phyloP scores from a whole-genome alignment of 345 rosid genomes.

The Eucalyptus polyanthemos region DNA sequence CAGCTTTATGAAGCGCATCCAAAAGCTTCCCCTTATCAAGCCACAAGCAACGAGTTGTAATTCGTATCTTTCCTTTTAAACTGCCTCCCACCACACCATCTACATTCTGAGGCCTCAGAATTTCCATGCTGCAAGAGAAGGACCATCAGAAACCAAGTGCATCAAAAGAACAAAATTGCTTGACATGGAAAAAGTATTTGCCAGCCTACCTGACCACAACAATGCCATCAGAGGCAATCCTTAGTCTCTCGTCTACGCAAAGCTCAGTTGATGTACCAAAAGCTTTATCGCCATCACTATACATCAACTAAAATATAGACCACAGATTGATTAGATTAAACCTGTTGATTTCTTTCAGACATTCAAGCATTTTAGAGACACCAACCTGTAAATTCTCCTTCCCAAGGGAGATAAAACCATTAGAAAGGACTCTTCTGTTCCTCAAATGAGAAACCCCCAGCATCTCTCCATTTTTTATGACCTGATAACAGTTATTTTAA shows the following conservation, averaged over 20 bases:
- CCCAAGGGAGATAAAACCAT: constrained; percentile 87
- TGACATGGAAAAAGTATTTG: neutral
- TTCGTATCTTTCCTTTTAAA: constrained; percentile 83
- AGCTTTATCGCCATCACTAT: constrained; percentile 94
- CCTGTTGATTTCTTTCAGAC: neutral
- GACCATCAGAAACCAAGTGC: neutral
- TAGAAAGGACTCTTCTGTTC: constrained; percentile 88
- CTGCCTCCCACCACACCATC: constrained; percentile 27
- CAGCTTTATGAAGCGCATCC: constrained; percentile 86
- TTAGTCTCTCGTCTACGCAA: constrained; percentile 82
- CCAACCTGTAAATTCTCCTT: constrained; percentile 90
- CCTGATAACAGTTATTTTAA: constrained; percentile 32
- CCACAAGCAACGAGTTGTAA: constrained; percentile 97
- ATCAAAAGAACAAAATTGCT: neutral
- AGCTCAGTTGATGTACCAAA: constrained; percentile 93
- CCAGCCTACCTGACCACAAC: constrained; percentile 69
- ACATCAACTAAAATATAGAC: constrained; percentile 72
- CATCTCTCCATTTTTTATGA: constrained; percentile 98
- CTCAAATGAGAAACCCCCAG: constrained; percentile 98
- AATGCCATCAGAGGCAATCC: constrained; percentile 92
- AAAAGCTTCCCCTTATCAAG: constrained; percentile 93
- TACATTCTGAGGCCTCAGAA: constrained; percentile 52
- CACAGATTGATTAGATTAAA: neutral
- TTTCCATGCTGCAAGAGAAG: constrained; percentile 64
- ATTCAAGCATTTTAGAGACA: neutral